phyloP scores from a whole-genome alignment of 2,329 filamentous ascomycete species.

The Pseudocercospora pini-densiflorae region DNA sequence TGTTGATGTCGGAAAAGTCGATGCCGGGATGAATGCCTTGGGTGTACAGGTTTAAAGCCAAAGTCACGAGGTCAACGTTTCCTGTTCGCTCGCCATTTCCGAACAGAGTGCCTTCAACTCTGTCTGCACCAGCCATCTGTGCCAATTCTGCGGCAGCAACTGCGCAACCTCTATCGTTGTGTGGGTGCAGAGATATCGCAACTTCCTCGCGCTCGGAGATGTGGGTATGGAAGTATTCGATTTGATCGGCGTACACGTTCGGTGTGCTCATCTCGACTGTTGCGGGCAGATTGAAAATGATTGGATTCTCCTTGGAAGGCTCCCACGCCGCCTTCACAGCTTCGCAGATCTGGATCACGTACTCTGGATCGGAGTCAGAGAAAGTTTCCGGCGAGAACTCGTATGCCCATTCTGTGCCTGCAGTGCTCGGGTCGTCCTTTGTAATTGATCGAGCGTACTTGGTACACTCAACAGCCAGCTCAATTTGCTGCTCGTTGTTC shows the following conservation, averaged over 20 bases:
- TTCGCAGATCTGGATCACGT: conserved; percentile 80
- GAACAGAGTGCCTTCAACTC: conserved; percentile 92
- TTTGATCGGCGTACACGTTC: conserved; percentile 94
- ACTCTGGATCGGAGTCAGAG: conserved; percentile 87
- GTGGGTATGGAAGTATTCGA: conserved; percentile 91
- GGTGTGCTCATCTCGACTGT: conserved; percentile 95
- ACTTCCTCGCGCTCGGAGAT: conserved; percentile 86
- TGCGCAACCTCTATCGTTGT: conserved; percentile 92
- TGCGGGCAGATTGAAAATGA: conserved; percentile 96
- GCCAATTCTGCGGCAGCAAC: conserved; percentile 89
- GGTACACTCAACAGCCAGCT: conserved; percentile 82
- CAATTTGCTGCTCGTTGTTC: conserved; percentile 78
- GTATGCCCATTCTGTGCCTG: conserved; percentile 72
- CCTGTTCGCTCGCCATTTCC: conserved; percentile 95
- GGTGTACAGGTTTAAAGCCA: conserved; percentile 92
- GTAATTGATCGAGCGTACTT: conserved; percentile 87
- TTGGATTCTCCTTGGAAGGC: conserved; percentile 74
- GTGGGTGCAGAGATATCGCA: conserved; percentile 86
- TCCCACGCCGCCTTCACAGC: conserved; percentile 95
- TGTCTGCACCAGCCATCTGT: conserved; percentile 94
- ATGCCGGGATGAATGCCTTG: conserved; percentile 84
- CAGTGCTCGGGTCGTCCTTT: conserved; percentile 69
- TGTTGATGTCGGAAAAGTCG: conserved; percentile 88
- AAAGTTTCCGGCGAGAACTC: conserved; percentile 89
- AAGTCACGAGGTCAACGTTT: conserved; percentile 91